Percentiles rank a stretch among this genome's conserved stretches.
Evolutionary conservation across 106 monocot genomes (phyloP).

Genomic region (Apostasia ramifera): DNA sequence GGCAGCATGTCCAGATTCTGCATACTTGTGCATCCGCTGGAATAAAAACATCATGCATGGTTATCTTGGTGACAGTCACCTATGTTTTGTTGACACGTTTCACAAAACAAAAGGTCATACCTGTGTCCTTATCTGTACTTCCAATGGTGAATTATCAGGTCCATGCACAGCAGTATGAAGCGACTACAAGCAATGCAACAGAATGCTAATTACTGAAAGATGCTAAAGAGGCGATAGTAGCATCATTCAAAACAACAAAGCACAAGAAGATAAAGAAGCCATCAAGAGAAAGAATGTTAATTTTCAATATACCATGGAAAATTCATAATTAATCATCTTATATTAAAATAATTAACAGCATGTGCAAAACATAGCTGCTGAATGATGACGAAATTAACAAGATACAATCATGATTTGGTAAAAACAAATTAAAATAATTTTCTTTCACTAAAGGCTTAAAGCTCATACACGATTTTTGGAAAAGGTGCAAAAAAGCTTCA

Average conservation of each 20-base stretch:
- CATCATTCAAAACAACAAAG: background rate
- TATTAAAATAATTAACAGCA: too few species aligned
- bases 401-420: too few species aligned
- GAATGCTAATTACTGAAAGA: background rate
- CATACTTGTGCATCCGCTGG: constrained; percentile 87
- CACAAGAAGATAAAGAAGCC: background rate
- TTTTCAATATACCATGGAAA: background rate
- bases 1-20: constrained; percentile 85
- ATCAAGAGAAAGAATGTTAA: background rate
- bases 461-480: too few species aligned
- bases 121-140: constrained; percentile 95
- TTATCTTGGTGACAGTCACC: background rate
- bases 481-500: too few species aligned
- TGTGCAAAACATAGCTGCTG: too few species aligned
- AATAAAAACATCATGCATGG: background rate
- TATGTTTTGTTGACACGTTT: background rate
- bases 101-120: constrained; percentile 16
- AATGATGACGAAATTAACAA: too few species aligned
- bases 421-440: too few species aligned
- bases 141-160: constrained; percentile 77
- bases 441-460: too few species aligned
- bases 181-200: constrained; percentile 40
- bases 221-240: background rate
- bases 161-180: constrained; percentile 95
- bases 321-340: background rate